phyloP scores from a whole-genome alignment of 805 yeast genomes.

The Metahyphopichia silvanorum region DNA sequence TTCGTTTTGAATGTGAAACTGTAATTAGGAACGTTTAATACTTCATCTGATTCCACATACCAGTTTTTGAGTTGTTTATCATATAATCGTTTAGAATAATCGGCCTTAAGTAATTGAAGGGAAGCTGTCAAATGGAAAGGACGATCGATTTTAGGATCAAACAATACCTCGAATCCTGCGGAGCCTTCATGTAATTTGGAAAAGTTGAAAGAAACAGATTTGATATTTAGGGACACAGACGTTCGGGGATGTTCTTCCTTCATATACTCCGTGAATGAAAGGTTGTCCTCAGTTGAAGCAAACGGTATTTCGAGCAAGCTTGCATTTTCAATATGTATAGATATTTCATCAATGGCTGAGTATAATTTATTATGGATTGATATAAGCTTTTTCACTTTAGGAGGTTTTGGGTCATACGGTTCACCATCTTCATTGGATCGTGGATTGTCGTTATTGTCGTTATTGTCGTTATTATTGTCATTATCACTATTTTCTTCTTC shows the following conservation, averaged over 20 bases:
- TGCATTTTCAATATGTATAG: constrained; percentile 25
- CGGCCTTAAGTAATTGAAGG: constrained; percentile 27
- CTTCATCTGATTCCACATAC: constrained; percentile 16
- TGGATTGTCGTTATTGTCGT: too few species aligned
- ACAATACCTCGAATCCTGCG: constrained; percentile 40
- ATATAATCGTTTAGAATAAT: constrained; percentile 12
- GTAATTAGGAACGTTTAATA: constrained; percentile 33
- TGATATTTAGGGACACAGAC: constrained; percentile 20
- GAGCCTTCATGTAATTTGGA: constrained; percentile 17
- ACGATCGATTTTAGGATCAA: constrained; percentile 23
- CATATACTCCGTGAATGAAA: constrained; percentile 19
- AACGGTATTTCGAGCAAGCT: constrained; percentile 28
- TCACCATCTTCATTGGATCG: too few species aligned
- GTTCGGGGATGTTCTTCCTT: constrained; percentile 13
- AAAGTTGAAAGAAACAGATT: constrained; percentile 22
- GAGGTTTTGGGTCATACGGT: too few species aligned
- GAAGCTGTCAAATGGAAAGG: constrained; percentile 35
- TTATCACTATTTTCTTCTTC: background rate
- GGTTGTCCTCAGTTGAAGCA: constrained; percentile 18
- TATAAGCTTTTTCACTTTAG: constrained; percentile 7
- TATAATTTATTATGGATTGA: constrained; percentile 18
- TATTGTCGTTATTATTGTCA: background rate
- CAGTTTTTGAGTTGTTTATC: constrained; percentile 4
- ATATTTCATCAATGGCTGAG: constrained; percentile 18
- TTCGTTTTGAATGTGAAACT: constrained; percentile 34